Evolutionary conservation across 2,329 filamentous ascomycete species (phyloP).

Genomic region (Calonectria crousiana): DNA sequence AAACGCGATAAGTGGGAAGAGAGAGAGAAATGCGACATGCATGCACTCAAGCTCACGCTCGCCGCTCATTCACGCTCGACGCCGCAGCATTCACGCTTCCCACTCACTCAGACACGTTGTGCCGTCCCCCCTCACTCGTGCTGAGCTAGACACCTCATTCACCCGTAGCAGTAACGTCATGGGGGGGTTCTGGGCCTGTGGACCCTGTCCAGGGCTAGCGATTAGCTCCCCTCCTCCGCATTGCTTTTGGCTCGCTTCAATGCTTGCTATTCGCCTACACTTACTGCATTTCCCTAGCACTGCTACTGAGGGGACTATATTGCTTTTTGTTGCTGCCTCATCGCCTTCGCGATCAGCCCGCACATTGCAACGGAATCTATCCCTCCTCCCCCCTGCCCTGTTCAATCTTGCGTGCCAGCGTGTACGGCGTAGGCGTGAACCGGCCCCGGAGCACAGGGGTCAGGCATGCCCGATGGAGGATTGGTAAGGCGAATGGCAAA

Average conservation of each 20-base stretch:
- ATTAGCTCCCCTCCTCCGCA: neutral
- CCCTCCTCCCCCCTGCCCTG: neutral
- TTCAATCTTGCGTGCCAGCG: constrained; percentile 14
- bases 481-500: neutral
- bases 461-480: constrained; percentile 5
- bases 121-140: neutral
- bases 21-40: constrained; percentile 9
- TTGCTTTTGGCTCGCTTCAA: constrained; percentile 6
- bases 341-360: constrained; percentile 5
- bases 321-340: neutral
- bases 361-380: neutral
- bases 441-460: constrained; percentile 13
- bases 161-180: constrained; percentile 4
- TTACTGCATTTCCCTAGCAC: neutral
- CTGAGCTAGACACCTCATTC: neutral
- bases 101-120: neutral
- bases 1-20: neutral
- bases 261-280: neutral
- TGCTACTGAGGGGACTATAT: neutral
- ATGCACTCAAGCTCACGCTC: constrained; percentile 23
- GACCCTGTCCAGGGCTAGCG: neutral
- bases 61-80: constrained; percentile 4
- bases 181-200: constrained; percentile 2
- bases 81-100: neutral
- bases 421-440: constrained; percentile 6